Percentiles rank a stretch among this genome's conserved stretches.
Conservation (phyloP, 805 yeast species). For the Jamesozyma gamospora region DNA sequence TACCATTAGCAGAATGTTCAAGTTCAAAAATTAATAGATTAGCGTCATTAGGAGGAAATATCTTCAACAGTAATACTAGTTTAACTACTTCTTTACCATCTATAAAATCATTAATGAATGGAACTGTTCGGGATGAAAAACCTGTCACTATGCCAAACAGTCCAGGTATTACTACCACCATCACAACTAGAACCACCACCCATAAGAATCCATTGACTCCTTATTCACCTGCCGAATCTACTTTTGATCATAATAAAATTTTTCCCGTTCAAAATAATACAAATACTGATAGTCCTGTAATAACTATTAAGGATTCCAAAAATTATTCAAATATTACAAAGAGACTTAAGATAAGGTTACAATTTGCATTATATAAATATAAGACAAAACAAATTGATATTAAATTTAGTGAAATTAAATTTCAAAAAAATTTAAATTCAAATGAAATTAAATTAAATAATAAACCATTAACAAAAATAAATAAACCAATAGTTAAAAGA, state of each 20-base stretch:
- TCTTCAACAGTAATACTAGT: conserved; percentile 1
- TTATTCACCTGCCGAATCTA: too few relatives aligned
- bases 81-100: conserved; percentile 13
- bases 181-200: not conserved
- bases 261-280: not conserved
- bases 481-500: conserved; percentile 6
- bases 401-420: conserved; percentile 13
- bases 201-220: not conserved
- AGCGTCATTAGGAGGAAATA: conserved; percentile 3
- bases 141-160: too few relatives aligned
- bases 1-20: conserved; percentile 22
- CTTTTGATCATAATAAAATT: not conserved
- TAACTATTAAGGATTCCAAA: not conserved
- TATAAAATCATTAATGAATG: conserved; percentile 12
- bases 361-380: conserved; percentile 44
- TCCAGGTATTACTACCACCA: not conserved
- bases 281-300: too few relatives aligned
- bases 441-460: not conserved
- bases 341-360: conserved; percentile 37
- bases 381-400: conserved; percentile 36
- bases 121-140: not conserved
- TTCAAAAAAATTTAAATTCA: not conserved
- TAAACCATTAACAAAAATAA: not conserved
- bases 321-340: conserved; percentile 17
- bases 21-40: conserved; percentile 19